Evolutionary conservation across 805 yeast genomes (phyloP), one percentile per base, ranked within the genome.

Genomic region (Jamesozyma rosinii): DNA sequence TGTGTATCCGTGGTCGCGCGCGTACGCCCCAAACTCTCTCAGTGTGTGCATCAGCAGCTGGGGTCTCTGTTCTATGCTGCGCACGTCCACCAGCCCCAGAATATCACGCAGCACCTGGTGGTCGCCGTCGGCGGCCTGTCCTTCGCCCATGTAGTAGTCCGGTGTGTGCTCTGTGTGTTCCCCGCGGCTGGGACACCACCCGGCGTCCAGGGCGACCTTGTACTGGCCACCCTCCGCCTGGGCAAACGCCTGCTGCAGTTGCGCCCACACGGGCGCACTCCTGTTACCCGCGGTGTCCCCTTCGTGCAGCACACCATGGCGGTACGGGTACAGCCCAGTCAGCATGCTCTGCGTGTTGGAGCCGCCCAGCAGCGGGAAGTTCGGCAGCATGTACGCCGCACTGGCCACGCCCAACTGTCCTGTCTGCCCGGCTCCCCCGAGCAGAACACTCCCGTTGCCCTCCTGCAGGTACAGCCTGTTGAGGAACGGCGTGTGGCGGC

Each of bases 311-410:
- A 90, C 83, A 1, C 96, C 96, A 62, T 89, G 95, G 43, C 79
- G 76, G 3, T 79, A 71, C 1, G 97, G 96, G 46, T 79, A 75
- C 35, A 84, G 64, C 0, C 97, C 97, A 0, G 97, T 90, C 1
- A 83, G 81, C 50, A 89, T 59, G 0, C 95, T 79, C 90, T 95
- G 90, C 61, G 88, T 95, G 59, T 90, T 89, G 0, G 95, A 92
- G 53, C 86, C 85, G 0, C 95, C 84, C 20, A 86, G 83, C 0
- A 95, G 76, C 3, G 97, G 97, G 58, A 88, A 87, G 2, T 87
- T 74, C 1, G 97, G 95, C 8, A 66, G 64, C 90, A 90, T 85
- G 34, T 6, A 31, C 5, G 34, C 34, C 6, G 13, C 14, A 13
- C 17, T 14, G 6, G 13, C n/a, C 5, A 31, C 34, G 11, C 29